These are phyloP conservation scores for Piper longum DNA, from an alignment of 164 flowering plant genomes.

Conservation along the genomic window DNA sequence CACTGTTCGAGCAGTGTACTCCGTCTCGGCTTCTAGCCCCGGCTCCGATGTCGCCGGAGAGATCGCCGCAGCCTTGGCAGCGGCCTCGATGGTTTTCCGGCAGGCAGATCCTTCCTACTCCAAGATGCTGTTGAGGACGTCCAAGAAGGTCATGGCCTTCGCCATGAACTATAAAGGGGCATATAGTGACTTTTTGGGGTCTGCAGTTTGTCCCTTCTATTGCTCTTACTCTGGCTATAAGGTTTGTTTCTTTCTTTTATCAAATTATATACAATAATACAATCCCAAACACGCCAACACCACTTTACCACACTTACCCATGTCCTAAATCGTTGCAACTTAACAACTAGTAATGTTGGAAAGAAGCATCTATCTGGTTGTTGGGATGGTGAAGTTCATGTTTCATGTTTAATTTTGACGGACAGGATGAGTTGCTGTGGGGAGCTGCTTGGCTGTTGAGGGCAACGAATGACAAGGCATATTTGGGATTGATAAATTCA, in stretches of 20 bases:
- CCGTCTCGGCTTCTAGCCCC: conserved; percentile 42
- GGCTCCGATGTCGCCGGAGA: conserved; percentile 88
- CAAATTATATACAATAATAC: too few relatives aligned
- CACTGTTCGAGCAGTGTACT: conserved; percentile 45
- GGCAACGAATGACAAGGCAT: conserved; percentile 52
- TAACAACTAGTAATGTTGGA: too few relatives aligned
- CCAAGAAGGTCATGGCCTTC: conserved; percentile 51
- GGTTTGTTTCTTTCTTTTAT: conserved; percentile 21
- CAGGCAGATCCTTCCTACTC: conserved; percentile 42
- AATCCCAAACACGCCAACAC: too few relatives aligned
- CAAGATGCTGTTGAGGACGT: conserved; percentile 30
- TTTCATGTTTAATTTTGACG: neutral
- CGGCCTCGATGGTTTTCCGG: conserved; percentile 68
- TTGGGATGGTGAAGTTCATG: too few relatives aligned
- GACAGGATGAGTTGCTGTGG: conserved; percentile 88
- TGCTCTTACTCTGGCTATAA: conserved; percentile 87
- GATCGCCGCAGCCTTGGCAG: conserved; percentile 83
- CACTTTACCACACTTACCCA: too few relatives aligned
- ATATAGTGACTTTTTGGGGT: conserved; percentile 65
- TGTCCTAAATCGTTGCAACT: too few relatives aligned
- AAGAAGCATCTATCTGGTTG: too few relatives aligned
- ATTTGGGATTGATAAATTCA: conserved; percentile 34
- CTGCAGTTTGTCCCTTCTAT: conserved; percentile 73
- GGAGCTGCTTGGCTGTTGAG: conserved; percentile 80
- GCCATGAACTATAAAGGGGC: conserved; percentile 51